Base-by-base conservation (phyloP, 2,329 filamentous ascomycete species). In the Colletotrichum sp. region DNA sequence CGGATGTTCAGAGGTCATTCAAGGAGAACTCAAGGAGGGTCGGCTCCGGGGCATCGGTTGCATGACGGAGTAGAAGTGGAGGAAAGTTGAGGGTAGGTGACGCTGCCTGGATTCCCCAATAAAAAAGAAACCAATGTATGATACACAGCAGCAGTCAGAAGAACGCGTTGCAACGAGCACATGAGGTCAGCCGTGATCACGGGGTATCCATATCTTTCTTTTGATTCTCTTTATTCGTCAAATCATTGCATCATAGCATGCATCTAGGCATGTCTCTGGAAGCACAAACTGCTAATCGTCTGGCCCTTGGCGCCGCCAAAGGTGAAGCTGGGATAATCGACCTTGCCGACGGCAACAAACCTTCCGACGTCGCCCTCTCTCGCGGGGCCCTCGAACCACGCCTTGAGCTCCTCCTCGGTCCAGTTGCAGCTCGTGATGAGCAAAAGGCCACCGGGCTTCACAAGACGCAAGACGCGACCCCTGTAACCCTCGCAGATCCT, bases 371-470 rank as follows among this genome's bases (percentile, higher is more conserved):
- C 83, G 27, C 66, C 72, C 34, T 77, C 79, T 64, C 78, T 80
- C 32, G 79, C 80, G 27, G 79, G 84, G 4, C 84, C 87, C 67
- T 90, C 92, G 82, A 99, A 97, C 96, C 96, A 99, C 19, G 86
- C 86, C 76, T 90, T 88, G 80, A 99, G 86, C 87, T 99, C 97
- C 55, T 92, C 91, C 87, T 97, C 96, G 2, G 96, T 99, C 97
- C 97, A 99, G 86, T 99, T 99, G 84, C 97, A 99, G 85, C 96
- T 98, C 71, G 97, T 99, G 70, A 99, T 92, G 76, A 98, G 85
- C 80, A 99, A 91, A 29, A 95, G 88, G 0, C 95, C 95, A 2
- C 93, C 93, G 1, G 85, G 86, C 80, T 91, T 92, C 68, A 99
- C 90, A 78, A 99, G 88, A 32, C 85, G 86, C 77, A 93, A 87